Evolutionary conservation across 345 rosid genomes (phyloP), one percentile per base, ranked within the genome.

Genomic region (Arabis alpina): DNA sequence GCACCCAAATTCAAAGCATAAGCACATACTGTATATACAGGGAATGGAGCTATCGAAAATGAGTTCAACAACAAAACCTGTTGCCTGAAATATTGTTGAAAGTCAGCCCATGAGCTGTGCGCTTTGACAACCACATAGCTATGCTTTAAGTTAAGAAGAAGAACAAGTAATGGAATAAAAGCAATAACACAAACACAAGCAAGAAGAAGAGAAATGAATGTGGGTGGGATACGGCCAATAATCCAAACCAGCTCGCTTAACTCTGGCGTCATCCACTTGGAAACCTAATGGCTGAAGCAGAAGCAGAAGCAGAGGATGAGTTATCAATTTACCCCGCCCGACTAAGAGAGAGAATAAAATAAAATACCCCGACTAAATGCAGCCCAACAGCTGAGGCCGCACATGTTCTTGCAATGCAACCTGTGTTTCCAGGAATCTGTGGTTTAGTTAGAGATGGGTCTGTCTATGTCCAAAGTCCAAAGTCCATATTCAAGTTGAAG

Each of bases 321-420:
- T 19, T 19, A 19, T 19, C 23, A 19, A 19, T 19, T 19, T 19
- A 19, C 23, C 23, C 23, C 23, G 23, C 23, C 23, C 23, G 23
- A 19, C 23, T 19, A 19, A 19, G 23, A 19, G 23, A 19, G 23
- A 19, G 23, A 19, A 19, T 19, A 19, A 19, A 19, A 19, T n/a
- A 19, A 19, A 19, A 19, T 19, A 88, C 92, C 87, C 86, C 94
- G 52, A 91, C 96, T 61, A 93, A 83, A 84, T 93, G 98, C 47
- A 91, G 84, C 28, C 91, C 92, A 64, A 85, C 89, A 39, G 94
- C 86, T 32, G 98, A 82, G 8, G 96, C 97, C 2, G 97, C 98
- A 77, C 97, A 91, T 64, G 97, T 93, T 83, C 97, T 91, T 15
- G 96, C 98, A 72, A 91, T 93, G 91, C 97, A 88, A 67, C 98